A percentile compares a stretch with the other conserved stretches of the same genome.
Conservation (phyloP, 192 early-diverging fungal species). For the Rhizoclosmatium globosum region DNA sequence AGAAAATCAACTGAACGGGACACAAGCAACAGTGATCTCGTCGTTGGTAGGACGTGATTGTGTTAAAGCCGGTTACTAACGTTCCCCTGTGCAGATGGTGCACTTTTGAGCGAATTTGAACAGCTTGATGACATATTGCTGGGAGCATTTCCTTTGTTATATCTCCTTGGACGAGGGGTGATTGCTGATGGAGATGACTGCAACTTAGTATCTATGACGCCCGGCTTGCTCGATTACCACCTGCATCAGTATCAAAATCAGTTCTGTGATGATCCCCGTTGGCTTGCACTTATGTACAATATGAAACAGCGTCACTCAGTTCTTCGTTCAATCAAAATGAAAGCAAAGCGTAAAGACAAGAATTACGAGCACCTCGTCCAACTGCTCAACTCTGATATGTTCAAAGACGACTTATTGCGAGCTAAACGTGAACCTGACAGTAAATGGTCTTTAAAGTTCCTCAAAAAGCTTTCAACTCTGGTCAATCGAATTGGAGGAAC, state of each 20-base stretch:
- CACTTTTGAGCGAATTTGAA: too few relatives aligned
- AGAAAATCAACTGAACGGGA: too few relatives aligned
- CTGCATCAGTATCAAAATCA: background rate
- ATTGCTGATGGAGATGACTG: too few relatives aligned
- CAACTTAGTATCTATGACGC: too few relatives aligned
- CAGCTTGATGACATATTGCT: too few relatives aligned
- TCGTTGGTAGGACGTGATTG: too few relatives aligned
- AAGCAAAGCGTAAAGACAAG: background rate
- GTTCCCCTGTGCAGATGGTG: too few relatives aligned
- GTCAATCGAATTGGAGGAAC: background rate
- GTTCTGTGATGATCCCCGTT: background rate
- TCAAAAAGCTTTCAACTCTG: background rate
- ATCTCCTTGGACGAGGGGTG: too few relatives aligned
- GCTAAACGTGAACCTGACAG: background rate
- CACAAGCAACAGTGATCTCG: too few relatives aligned
- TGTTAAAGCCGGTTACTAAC: too few relatives aligned
- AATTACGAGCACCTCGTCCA: background rate
- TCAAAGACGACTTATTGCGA: background rate
- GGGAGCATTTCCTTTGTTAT: too few relatives aligned
- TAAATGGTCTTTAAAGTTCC: background rate
- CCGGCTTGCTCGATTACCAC: too few relatives aligned
- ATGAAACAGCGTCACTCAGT: background rate
- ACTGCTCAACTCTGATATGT: background rate
- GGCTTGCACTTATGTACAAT: background rate
- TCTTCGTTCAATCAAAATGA: background rate